Evolutionary conservation across 2,329 filamentous ascomycete species (phyloP).

Genomic region (Didymella segeticola): DNA sequence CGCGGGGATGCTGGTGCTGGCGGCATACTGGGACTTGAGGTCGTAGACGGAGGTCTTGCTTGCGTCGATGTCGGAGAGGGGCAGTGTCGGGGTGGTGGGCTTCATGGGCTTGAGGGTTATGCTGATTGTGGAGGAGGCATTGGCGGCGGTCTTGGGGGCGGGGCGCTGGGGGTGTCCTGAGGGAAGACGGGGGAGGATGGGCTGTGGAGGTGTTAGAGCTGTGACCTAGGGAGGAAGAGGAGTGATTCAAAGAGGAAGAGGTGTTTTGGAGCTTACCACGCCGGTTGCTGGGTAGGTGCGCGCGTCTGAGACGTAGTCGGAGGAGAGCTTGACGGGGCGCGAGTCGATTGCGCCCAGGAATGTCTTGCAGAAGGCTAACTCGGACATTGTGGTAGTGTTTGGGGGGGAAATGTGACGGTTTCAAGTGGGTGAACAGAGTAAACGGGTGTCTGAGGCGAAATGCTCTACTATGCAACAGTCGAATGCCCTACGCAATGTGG

Average conservation of each 20-base stretch:
- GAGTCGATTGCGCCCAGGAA: conserved; percentile 83
- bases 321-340: conserved; percentile 79
- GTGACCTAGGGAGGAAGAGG: conserved; percentile 40
- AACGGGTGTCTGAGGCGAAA: too few relatives aligned
- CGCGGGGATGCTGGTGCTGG: conserved; percentile 47
- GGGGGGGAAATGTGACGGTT: not conserved
- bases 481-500: not conserved
- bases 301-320: conserved; percentile 89
- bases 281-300: conserved; percentile 76
- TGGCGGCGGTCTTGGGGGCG: conserved; percentile 54
- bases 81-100: conserved; percentile 65
- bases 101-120: conserved; percentile 75
- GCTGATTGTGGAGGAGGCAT: conserved; percentile 39
- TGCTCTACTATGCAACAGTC: not conserved
- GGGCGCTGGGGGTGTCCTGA: conserved; percentile 58
- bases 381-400: conserved; percentile 51
- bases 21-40: conserved; percentile 72
- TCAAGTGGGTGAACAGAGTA: not conserved
- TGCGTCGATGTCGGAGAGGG: conserved; percentile 65
- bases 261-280: too few relatives aligned
- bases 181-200: conserved; percentile 73
- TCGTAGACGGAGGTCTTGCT: conserved; percentile 78
- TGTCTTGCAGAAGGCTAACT: conserved; percentile 81
- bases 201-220: conserved; percentile 56
- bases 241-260: too few relatives aligned